These are phyloP conservation scores for Mortierella sp. DNA, from an alignment of 371 early-diverging fungal species.

Conservation along the genomic window DNA sequence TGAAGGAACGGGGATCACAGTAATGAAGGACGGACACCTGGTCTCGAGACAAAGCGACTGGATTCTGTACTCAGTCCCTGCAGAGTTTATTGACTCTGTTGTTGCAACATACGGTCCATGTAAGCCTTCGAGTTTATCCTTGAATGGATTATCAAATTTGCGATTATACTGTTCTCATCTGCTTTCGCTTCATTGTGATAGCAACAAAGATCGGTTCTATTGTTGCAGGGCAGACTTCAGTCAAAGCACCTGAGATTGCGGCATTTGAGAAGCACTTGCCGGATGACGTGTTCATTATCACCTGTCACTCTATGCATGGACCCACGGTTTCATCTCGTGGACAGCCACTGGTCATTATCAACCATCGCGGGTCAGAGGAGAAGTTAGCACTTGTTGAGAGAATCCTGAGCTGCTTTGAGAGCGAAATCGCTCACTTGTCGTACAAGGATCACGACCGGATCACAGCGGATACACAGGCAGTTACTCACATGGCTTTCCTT, in stretches of 20 bases:
- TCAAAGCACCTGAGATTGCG: constrained; percentile 92
- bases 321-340: constrained; percentile 87
- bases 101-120: constrained; percentile 88
- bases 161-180: not conserved
- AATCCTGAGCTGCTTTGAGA: constrained; percentile 80
- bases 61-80: constrained; percentile 95
- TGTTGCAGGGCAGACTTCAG: constrained; percentile 92
- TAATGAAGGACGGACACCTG: constrained; percentile 84
- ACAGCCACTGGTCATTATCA: constrained; percentile 89
- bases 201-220: constrained; percentile 91
- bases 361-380: constrained; percentile 75
- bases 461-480: constrained; percentile 98
- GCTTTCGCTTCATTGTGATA: constrained; percentile 19
- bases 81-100: constrained; percentile 85
- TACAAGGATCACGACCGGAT: constrained; percentile 92
- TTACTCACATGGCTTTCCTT: constrained; percentile 94
- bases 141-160: no score
- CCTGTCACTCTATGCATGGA: constrained; percentile 97
- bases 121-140: no score
- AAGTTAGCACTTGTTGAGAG: constrained; percentile 69
- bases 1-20: constrained; percentile 69
- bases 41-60: constrained; percentile 88
- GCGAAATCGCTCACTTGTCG: constrained; percentile 82
- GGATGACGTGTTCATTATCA: constrained; percentile 90
- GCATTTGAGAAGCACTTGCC: constrained; percentile 91